Evolutionary conservation across 768 basidiomycete genomes (phyloP), one percentile per base, ranked within the genome.

Genomic region (Pleurotus citrinopileatus): DNA sequence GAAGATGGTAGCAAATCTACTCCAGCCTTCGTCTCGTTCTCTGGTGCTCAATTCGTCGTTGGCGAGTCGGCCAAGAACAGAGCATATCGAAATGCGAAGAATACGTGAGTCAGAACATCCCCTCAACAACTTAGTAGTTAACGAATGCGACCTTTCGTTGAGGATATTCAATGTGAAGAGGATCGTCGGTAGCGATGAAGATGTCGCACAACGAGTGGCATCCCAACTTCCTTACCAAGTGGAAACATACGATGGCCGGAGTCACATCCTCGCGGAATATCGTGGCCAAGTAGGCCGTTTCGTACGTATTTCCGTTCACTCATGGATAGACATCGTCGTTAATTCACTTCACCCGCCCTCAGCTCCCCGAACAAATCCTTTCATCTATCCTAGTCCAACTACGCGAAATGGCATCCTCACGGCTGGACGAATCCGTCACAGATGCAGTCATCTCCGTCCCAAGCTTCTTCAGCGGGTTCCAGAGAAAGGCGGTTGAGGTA

Each of bases 371-470:
- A 67, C 84, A 89, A 69, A 79, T 87, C 56, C 81, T 79, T 53
- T 80, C 84, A 26, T 82, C 86, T 83, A 73, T 86, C 52, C 71
- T 86, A 52, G 69, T 71, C 54, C 83, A 84, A 71, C 84, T 87
- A 83, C 85, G 85, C 68, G 83, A 83, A 69, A 85, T 82, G 34
- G 84, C 84, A 29, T 84, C 86, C 68, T 77, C 83, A 5, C 87
- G 85, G 67, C 80, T 88, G 55, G 83, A 83, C 23, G 73, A 77
- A 62, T 77, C 75, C 59, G 80, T 86, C 67, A 82, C 76, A 29
- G 77, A 85, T 68, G 83, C 83, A 52, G 79, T 83, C 55, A 65
- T 79, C 58, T 76, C 74, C 32, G 74, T 87, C 47, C 84, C 84
- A 32, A 83, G 84, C 22, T 44, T 43, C 58, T 82, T 81, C 72